Evolutionary conservation across 169 alveolate genomes (phyloP).

Genomic region (Plasmodium ovale): DNA sequence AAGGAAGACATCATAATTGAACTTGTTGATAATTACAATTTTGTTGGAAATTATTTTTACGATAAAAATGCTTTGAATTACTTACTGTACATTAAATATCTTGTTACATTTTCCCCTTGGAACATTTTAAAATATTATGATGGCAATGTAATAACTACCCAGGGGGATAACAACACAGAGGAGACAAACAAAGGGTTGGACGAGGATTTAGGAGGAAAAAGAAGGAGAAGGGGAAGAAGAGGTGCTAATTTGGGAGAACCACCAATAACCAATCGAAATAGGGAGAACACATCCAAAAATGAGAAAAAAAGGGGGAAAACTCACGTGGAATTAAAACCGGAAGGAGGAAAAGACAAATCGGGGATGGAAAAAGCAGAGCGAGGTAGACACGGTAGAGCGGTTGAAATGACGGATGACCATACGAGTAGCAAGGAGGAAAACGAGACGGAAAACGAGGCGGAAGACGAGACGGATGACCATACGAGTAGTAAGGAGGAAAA

Average conservation of each 20-base stretch:
- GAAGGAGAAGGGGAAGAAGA: slow-evolving; percentile 8
- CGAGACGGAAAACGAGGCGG: not conserved
- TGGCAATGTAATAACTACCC: no score
- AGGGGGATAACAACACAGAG: not conserved
- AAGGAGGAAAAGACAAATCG: not conserved
- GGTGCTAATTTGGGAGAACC: no score
- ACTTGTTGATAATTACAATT: slow-evolving; percentile 8
- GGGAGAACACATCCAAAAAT: not conserved
- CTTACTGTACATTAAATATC: slow-evolving; percentile 46
- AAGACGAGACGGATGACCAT: not conserved
- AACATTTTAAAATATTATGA: slow-evolving; percentile 40
- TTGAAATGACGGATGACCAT: no score
- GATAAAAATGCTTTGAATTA: slow-evolving; percentile 47
- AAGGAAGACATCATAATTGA: slow-evolving; percentile 22
- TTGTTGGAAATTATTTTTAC: slow-evolving; percentile 25
- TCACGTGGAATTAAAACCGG: not conserved
- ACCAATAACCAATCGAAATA: not conserved
- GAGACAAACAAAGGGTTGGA: not conserved
- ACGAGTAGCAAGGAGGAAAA: not conserved
- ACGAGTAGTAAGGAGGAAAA: not conserved
- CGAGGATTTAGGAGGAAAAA: not conserved
- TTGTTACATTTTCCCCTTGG: slow-evolving; percentile 68
- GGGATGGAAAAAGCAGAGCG: not conserved
- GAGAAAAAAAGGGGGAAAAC: not conserved
- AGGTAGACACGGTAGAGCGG: not conserved